Base-by-base conservation (phyloP, 2,329 filamentous ascomycete genomes). In the Capronia epimyces region DNA sequence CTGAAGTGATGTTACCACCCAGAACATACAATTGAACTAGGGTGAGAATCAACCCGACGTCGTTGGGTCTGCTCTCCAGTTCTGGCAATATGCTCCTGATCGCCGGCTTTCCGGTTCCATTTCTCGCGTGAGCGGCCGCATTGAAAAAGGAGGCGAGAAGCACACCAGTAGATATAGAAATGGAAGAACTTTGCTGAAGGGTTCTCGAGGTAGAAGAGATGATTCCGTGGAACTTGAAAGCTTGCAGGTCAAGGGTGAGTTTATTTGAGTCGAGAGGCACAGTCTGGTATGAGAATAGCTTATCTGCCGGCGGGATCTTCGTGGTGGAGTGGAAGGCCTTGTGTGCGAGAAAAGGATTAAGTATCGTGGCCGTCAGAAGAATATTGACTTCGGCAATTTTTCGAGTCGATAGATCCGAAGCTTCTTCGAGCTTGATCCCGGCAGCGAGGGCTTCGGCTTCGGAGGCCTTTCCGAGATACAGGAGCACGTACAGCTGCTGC, bases 21-120 rank as follows among this genome's bases (percentile, higher is more conserved):
- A 82, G 75, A 13, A 93, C 74, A 64, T 94, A 89, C 39, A 95
- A 78, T 66, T 96, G 89, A 8, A 91, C 77, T 49, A 89, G 79
- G 8, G 87, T 89, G 32, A 96, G 74, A 20, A 87, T 71, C 2
- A 96, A 75, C 1, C 90, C 91, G 18, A 95, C 74, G 64, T 96
- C 89, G 53, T 81, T 80, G 0, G 89, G 87, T 24, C 87, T 77
- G 63, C 82, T 84, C 61, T 88, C 83, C 5, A 91, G 72, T 10
- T 90, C 67, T 1, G 80, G 79, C 2, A 87, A 69, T 21, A 94
- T 79, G 29, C 80, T 75, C 64, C 84, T 87, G 27, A 95, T 70
- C 3, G 84, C 82, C 40, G 81, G 76, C 61, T 84, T 85, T 39
- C 82, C 84, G 8, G 76, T 76, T 57, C 76, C 69, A 29, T 81